phyloP scores from a whole-genome alignment of 805 yeast species.

The Cyberlindnera veronae region DNA sequence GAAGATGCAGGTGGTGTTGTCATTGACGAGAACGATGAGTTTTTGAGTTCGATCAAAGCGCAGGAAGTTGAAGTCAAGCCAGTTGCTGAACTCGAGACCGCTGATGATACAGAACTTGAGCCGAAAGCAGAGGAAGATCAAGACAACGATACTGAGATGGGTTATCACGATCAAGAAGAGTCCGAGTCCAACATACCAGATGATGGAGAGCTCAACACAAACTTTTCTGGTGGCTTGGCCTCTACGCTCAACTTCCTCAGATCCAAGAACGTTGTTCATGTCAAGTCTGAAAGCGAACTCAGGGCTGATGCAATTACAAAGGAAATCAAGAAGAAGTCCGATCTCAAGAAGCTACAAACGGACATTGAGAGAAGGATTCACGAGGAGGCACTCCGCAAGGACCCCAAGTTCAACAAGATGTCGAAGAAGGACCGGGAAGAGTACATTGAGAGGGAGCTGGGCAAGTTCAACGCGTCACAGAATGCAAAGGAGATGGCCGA shows the following conservation, averaged over 20 bases:
- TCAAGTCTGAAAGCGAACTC: conserved; percentile 8
- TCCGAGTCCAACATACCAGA: no score
- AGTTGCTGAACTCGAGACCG: not conserved
- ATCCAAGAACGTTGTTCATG: conserved; percentile 18
- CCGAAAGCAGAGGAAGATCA: not conserved
- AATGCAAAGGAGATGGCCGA: conserved; percentile 10
- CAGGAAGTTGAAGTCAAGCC: conserved; percentile 3
- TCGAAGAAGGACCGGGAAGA: conserved; percentile 40
- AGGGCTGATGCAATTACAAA: conserved; percentile 10
- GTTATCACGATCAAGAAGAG: not conserved
- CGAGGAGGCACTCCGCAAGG: conserved; percentile 12
- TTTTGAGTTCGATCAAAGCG: conserved; percentile 28
- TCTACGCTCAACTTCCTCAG: conserved; percentile 22
- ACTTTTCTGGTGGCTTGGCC: conserved; percentile 25
- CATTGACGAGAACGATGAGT: conserved; percentile 36
- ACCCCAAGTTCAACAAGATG: conserved; percentile 28
- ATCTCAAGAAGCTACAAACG: conserved; percentile 11
- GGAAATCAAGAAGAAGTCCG: conserved; percentile 16
- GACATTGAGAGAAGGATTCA: conserved; percentile 18
- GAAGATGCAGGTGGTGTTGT: conserved; percentile 16
- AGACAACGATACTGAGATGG: not conserved
- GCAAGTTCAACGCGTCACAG: conserved; percentile 2
- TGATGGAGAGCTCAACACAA: conserved; percentile 1
- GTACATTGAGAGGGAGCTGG: conserved; percentile 29
- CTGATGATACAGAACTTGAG: not conserved